These are phyloP conservation scores for Akanthomyces uredinophilus DNA, from an alignment of 2,329 filamentous ascomycete genomes.

Conservation along the genomic window DNA sequence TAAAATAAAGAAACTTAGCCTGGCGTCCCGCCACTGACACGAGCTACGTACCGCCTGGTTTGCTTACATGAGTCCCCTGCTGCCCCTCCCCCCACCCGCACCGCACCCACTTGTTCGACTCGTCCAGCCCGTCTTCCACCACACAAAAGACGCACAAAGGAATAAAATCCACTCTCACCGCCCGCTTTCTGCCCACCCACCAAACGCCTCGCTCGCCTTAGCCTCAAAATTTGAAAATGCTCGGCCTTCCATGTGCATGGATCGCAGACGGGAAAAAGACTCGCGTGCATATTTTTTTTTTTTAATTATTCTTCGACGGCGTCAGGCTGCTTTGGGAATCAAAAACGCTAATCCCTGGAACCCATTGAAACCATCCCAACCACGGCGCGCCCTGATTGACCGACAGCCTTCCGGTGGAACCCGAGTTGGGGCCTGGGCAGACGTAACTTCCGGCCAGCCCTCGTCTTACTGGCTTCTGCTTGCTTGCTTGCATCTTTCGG, in stretches of 20 bases:
- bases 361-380: background rate
- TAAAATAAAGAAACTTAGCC: background rate
- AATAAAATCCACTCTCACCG: slow-evolving; percentile 11
- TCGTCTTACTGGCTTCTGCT: slow-evolving; percentile 6
- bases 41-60: background rate
- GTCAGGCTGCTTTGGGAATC: background rate
- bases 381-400: slow-evolving; percentile 14
- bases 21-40: background rate
- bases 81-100: slow-evolving; percentile 4
- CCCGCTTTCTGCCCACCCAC: slow-evolving; percentile 9
- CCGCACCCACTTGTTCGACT: background rate
- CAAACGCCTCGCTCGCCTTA: background rate
- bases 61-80: slow-evolving; percentile 5
- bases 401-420: slow-evolving; percentile 12
- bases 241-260: background rate
- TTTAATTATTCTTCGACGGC: background rate
- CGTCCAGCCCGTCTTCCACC: background rate
- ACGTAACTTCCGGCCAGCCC: background rate
- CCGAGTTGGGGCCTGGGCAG: slow-evolving; percentile 13
- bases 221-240: background rate
- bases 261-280: background rate
- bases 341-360: slow-evolving; percentile 3
- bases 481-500: background rate
- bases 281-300: background rate
- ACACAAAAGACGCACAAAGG: background rate